Base-by-base conservation (phyloP, 495 filamentous ascomycete genomes). In the Daldinia grandis region DNA sequence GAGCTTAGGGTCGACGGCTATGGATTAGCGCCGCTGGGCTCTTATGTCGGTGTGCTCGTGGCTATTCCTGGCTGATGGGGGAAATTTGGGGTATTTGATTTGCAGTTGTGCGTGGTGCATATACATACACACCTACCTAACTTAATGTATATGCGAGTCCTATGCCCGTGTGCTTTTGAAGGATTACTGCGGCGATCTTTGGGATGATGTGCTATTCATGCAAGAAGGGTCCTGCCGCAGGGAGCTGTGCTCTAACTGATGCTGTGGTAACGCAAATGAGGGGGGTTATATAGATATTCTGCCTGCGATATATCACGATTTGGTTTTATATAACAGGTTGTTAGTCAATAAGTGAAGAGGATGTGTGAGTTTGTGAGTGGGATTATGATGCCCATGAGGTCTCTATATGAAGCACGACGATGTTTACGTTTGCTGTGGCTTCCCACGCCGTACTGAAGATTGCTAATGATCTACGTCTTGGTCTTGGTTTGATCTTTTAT, bases 401-500 rank as follows among this genome's bases (percentile, higher is more conserved):
- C 9, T 27, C 24, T 19, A 8, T 24, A 6, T 17, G 27, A 21
- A 9, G 25, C 7, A 12, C 49, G 25, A 28, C 10, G 24, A n/a
- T n/a, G 24, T 25, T 28, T 17, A 17, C 4, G 25, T 17, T 17
- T 21, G 25, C 27, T 12, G 37, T 12, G 12, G 17, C 38, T 15
- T 17, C 10, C 35, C 37, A 28, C 24, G 17, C 12, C n/a, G 15
- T 27, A 25, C 50, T 55, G 56, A 35, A 31, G 64, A 60, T 55
- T 24, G 24, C n/a, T n/a, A n/a, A 21, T 14, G 30, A 40, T 17
- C 33, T 33, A 21, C 31, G 31, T 38, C 4, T 59, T 12, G 17
- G 33, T 25, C 40, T 51, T n/a, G n/a, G n/a, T 53, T 25, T 28
- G 49, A 27, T 14, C 6, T 47, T 33, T n/a, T 12, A 67, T 72